Evolutionary conservation across 768 basidiomycete genomes (phyloP).

Genomic region (Pleurotus giganteus): DNA sequence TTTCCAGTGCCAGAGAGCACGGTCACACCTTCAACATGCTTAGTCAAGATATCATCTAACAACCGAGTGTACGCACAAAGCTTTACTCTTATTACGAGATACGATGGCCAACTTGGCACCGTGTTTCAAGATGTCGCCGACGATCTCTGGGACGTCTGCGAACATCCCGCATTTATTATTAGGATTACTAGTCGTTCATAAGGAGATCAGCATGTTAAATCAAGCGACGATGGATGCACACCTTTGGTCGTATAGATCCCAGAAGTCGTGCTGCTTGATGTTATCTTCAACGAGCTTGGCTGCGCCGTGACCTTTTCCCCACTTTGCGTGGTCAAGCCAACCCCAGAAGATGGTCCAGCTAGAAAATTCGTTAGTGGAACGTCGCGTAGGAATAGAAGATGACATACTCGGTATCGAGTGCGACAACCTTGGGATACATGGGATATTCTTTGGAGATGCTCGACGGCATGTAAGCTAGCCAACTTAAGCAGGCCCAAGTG

Average conservation of each 20-base stretch:
- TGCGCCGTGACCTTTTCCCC: not conserved
- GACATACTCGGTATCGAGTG: not conserved
- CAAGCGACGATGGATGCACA: not conserved
- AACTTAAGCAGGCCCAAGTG: too few relatives aligned
- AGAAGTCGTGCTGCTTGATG: not conserved
- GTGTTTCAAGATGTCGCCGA: not conserved
- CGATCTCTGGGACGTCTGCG: not conserved
- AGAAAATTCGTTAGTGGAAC: not conserved
- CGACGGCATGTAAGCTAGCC: too few relatives aligned
- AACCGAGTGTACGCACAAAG: too few relatives aligned
- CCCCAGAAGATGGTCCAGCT: not conserved
- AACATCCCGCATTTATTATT: not conserved
- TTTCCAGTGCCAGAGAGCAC: not conserved
- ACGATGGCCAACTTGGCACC: not conserved
- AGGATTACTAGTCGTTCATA: not conserved
- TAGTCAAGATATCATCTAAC: too few relatives aligned
- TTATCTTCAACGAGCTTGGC: not conserved
- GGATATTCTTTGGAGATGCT: not conserved
- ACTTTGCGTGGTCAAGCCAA: not conserved
- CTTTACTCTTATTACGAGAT: not conserved
- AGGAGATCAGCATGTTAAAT: not conserved
- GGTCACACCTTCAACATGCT: slow-evolving; percentile 1
- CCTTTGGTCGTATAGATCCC: not conserved
- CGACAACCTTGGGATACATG: not conserved
- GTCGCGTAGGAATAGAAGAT: too few relatives aligned